Conservation (phyloP, 176 grass and related monocot genomes). For the Elymus sibiricus region DNA sequence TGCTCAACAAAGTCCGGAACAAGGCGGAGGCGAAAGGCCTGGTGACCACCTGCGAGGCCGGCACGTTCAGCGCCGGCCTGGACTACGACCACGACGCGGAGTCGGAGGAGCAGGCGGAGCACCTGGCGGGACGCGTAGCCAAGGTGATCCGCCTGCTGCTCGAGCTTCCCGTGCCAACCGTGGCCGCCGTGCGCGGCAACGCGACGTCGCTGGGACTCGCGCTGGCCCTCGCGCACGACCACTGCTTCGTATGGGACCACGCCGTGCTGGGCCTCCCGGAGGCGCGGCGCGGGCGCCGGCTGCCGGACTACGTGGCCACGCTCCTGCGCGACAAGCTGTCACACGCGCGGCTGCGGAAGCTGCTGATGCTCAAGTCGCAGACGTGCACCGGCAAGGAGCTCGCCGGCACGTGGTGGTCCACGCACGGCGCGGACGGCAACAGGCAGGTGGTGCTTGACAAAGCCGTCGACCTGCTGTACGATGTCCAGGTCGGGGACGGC, state of each 20-base stretch:
- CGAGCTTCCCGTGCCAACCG: neutral
- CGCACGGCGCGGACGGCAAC: neutral
- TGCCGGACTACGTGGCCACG: neutral
- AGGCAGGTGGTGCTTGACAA: neutral
- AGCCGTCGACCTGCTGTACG: neutral
- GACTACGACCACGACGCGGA: neutral
- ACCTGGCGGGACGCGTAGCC: neutral
- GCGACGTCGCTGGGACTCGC: slow-evolving; percentile 15
- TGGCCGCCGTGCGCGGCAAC: neutral
- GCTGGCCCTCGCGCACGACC: slow-evolving; percentile 9
- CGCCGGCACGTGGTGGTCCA: neutral
- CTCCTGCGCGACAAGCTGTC: neutral
- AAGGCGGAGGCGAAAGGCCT: neutral
- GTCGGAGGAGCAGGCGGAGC: neutral
- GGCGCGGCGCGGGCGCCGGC: neutral
- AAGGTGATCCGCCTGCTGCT: neutral
- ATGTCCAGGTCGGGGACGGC: neutral
- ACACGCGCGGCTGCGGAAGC: neutral
- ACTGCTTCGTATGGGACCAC: neutral
- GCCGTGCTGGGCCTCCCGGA: neutral
- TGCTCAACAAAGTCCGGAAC: neutral
- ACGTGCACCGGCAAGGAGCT: neutral
- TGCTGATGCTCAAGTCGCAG: neutral
- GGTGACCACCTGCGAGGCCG: neutral
- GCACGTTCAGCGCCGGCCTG: neutral